These are phyloP conservation scores for Chlamydomonas reinhardtii DNA, from an alignment of 163 green algal genomes.

Conservation along the genomic window DNA sequence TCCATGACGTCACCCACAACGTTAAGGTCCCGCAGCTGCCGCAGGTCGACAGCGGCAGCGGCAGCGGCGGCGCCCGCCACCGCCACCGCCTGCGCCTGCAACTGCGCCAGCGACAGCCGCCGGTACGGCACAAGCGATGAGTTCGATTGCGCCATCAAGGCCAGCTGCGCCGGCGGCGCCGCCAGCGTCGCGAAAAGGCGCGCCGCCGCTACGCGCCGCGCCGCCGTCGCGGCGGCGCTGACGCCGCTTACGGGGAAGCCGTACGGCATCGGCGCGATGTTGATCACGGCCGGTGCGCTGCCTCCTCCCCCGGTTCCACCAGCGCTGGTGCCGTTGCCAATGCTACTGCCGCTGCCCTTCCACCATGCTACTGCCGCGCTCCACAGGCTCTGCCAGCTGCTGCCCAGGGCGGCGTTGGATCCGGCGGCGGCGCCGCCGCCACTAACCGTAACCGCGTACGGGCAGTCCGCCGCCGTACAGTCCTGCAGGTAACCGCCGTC, in stretches of 20 bases:
- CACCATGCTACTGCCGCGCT: no score
- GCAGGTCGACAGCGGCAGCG: background rate
- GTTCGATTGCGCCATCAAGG: background rate
- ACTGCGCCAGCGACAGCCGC: background rate
- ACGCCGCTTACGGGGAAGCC: slow-evolving; percentile 13
- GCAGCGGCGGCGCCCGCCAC: background rate
- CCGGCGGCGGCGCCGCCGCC: no score
- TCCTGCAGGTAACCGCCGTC: background rate
- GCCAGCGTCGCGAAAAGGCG: background rate
- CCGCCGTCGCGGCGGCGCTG: background rate
- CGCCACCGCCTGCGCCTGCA: background rate
- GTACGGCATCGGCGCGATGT: slow-evolving; percentile 39
- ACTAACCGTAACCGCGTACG: background rate
- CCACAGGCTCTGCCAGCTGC: no score
- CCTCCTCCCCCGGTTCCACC: no score
- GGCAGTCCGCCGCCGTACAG: slow-evolving; percentile 16
- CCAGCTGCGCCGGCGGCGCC: background rate
- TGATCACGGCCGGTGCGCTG: background rate
- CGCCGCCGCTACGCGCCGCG: background rate
- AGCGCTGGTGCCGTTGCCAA: no score
- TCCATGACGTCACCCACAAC: background rate
- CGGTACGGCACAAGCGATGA: background rate
- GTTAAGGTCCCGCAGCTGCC: background rate
- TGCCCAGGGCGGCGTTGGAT: background rate
- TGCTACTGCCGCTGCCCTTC: no score